Evolutionary conservation across 2,329 filamentous ascomycete species (phyloP), one percentile per base, ranked within the genome.

Genomic region (Neoarthrinium moseri): DNA sequence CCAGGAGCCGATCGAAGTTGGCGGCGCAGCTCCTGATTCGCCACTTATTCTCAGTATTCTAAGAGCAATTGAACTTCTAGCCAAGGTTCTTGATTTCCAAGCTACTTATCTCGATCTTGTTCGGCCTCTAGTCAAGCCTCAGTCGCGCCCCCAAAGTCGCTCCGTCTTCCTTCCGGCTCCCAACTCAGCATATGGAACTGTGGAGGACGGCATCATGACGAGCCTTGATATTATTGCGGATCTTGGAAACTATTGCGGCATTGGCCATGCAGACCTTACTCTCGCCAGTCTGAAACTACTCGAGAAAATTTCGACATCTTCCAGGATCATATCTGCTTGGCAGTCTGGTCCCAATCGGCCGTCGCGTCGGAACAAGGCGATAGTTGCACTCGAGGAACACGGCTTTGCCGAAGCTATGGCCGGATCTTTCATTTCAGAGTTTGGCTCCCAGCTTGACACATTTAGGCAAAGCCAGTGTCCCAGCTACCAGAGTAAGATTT

Each of bases 61-160:
- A 48, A 82, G 85, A 43, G 86, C 83, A n/a, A 81, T 99, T 26
- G 83, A 95, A 59, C 84, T 96, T 38, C 84, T 97, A 65, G 84
- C 87, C 49, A 78, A 87, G 52, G 83, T 95, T 4, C 77, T 97
- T 62, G 88, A 91, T 51, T 78, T 96, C 15, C 94, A 99, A 61
- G 81, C 90, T 13, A 97, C 92, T 0, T 99, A 95, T 62, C 78
- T 95, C 33, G 86, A 97, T 60, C 82, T 99, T 43, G 87, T 97
- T 13, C 82, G 87, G 43, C 90, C 91, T 3, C 67, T 89, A 10
- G 75, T 96, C 55, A 89, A 87, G 61, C 74, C 77, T 26, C 81
- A 89, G 46, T 70, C 80, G 17, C 77, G 75, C 37, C 30, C 51
- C 6, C 57, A 54, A 45, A 60, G 56, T 37, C 60, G 61, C 22